Evolutionary conservation across 192 early-diverging fungal species (phyloP).

Genomic region (Backusella tuberculispora): DNA sequence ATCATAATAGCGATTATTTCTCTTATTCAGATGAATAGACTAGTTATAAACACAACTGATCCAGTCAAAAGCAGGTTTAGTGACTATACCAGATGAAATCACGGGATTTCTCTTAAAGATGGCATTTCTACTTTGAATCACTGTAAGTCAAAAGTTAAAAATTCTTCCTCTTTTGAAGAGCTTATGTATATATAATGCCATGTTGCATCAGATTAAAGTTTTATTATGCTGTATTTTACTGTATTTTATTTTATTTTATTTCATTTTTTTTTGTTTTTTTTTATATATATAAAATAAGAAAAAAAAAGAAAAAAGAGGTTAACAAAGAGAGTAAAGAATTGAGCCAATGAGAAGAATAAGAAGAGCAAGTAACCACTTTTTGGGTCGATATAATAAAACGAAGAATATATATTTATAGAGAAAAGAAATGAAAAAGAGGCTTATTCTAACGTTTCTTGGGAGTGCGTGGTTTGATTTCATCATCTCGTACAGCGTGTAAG

Average conservation of each 20-base stretch:
- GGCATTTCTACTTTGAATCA: too few relatives aligned
- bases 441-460: slow-evolving; percentile 43
- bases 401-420: slow-evolving; percentile 14
- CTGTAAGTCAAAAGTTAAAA: too few relatives aligned
- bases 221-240: background rate
- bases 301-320: background rate
- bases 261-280: too few relatives aligned
- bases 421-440: background rate
- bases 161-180: too few relatives aligned
- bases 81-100: too few relatives aligned
- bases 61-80: too few relatives aligned
- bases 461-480: slow-evolving; percentile 81
- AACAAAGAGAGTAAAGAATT: background rate
- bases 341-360: background rate
- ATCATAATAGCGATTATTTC: too few relatives aligned
- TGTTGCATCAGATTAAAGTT: background rate
- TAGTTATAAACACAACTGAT: too few relatives aligned
- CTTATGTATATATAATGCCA: too few relatives aligned
- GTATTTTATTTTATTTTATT: background rate
- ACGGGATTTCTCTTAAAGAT: too few relatives aligned
- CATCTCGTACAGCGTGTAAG: slow-evolving; percentile 76
- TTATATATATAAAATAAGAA: background rate
- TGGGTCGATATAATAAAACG: background rate
- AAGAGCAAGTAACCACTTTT: background rate
- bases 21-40: too few relatives aligned